Conservation (phyloP, 805 yeast genomes). For the Candida boleticola region DNA sequence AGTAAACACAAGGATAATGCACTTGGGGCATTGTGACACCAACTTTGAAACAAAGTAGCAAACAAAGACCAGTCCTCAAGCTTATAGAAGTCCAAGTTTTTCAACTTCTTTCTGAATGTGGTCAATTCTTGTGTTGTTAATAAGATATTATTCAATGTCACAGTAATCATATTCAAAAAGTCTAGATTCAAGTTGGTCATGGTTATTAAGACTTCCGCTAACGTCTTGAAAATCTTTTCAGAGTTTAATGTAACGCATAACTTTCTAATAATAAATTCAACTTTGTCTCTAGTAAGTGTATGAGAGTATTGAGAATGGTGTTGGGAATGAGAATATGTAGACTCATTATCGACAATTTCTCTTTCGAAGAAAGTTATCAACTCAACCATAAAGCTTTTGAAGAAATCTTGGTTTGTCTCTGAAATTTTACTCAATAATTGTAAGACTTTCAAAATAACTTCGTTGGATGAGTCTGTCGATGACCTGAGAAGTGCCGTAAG, state of each 20-base stretch:
- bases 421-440: conserved; percentile 73
- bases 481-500: conserved; percentile 69
- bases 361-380: conserved; percentile 66
- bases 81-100: conserved; percentile 49
- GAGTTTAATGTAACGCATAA: conserved; percentile 79
- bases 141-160: conserved; percentile 80
- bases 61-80: conserved; percentile 68
- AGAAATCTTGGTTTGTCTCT: conserved; percentile 71
- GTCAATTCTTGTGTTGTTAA: conserved; percentile 82
- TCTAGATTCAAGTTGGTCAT: conserved; percentile 54
- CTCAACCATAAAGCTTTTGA: conserved; percentile 71
- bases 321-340: neutral
- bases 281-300: conserved; percentile 40
- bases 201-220: conserved; percentile 69
- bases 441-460: conserved; percentile 71
- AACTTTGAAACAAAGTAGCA: conserved; percentile 73
- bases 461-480: conserved; percentile 64
- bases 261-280: conserved; percentile 79
- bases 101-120: conserved; percentile 63
- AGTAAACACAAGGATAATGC: conserved; percentile 80
- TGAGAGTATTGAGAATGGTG: neutral
- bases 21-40: conserved; percentile 92
- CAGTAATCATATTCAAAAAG: conserved; percentile 79
- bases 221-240: conserved; percentile 75
- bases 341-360: conserved; percentile 37